Evolutionary conservation across 495 filamentous ascomycete genomes (phyloP).

Genomic region (Aspergillus diversus): DNA sequence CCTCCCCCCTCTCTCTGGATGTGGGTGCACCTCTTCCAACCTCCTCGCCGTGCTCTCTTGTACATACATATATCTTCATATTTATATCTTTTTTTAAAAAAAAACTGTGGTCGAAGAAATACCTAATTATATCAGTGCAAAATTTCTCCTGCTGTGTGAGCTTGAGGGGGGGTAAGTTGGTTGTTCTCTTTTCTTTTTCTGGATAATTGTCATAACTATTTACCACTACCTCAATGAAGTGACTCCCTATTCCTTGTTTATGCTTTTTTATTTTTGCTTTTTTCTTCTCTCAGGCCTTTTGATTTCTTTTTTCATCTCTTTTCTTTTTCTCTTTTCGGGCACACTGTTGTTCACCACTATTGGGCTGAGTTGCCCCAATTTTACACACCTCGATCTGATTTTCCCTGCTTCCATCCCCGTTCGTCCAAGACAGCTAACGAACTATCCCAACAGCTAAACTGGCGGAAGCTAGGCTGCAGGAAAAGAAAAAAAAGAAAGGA

Average conservation of each 20-base stretch:
- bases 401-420: background rate
- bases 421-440: constrained; percentile 4
- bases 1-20: background rate
- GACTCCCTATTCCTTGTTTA: background rate
- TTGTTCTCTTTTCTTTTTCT: background rate
- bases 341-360: constrained; percentile 5
- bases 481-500: constrained; percentile 11
- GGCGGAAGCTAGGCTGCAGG: constrained; percentile 7
- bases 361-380: background rate
- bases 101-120: too few relatives aligned
- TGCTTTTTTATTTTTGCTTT: constrained; percentile 9
- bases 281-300: background rate
- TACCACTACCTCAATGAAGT: background rate
- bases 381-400: background rate
- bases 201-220: background rate
- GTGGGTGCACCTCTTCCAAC: background rate
- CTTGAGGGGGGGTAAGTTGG: background rate
- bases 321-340: constrained; percentile 20
- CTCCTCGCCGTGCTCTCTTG: background rate
- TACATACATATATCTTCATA: too few relatives aligned
- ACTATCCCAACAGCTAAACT: background rate
- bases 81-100: too few relatives aligned
- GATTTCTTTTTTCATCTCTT: constrained; percentile 17
- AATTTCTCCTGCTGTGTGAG: background rate
- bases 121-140: too few relatives aligned